Conservation (phyloP, 129 eudicot genomes). For the Helianthus tuberosus region DNA sequence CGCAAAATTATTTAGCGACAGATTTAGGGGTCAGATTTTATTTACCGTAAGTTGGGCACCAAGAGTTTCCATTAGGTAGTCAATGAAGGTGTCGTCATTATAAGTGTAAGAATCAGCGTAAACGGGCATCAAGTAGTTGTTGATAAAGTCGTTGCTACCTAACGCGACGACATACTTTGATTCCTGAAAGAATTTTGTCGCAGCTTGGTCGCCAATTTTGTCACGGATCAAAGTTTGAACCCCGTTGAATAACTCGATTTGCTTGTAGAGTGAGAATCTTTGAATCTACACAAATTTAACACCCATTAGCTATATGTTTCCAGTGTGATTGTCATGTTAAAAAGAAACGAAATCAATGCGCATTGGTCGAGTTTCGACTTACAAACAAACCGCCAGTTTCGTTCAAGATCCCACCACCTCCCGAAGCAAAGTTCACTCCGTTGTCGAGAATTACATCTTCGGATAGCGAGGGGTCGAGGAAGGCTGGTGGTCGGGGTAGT, state of each 20-base stretch:
- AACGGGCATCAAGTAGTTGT: slow-evolving; percentile 92
- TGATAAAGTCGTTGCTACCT: slow-evolving; percentile 96
- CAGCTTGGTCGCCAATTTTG: slow-evolving; percentile 54
- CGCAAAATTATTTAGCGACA: not conserved
- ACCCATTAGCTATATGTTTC: too few relatives aligned
- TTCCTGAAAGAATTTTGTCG: slow-evolving; percentile 64
- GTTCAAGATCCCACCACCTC: slow-evolving; percentile 96
- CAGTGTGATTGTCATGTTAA: too few relatives aligned
- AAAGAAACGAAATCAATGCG: too few relatives aligned
- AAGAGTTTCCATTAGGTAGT: slow-evolving; percentile 72
- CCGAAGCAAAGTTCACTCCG: slow-evolving; percentile 94
- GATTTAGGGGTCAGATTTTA: not conserved
- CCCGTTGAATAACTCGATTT: slow-evolving; percentile 85
- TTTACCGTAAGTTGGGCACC: slow-evolving; percentile 66
- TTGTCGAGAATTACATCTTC: slow-evolving; percentile 70
- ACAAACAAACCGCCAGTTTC: slow-evolving; percentile 94
- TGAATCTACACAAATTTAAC: slow-evolving; percentile 53
- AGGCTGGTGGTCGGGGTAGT: slow-evolving; percentile 92
- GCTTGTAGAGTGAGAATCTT: slow-evolving; percentile 74
- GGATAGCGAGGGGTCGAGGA: slow-evolving; percentile 71
- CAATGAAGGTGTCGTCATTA: slow-evolving; percentile 58
- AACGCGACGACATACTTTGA: slow-evolving; percentile 82
- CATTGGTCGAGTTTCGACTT: slow-evolving; percentile 32
- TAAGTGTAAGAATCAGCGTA: slow-evolving; percentile 86
- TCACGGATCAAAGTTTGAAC: slow-evolving; percentile 60